phyloP scores from a whole-genome alignment of 2,329 filamentous ascomycete genomes.

The Fusarium torreyae region DNA sequence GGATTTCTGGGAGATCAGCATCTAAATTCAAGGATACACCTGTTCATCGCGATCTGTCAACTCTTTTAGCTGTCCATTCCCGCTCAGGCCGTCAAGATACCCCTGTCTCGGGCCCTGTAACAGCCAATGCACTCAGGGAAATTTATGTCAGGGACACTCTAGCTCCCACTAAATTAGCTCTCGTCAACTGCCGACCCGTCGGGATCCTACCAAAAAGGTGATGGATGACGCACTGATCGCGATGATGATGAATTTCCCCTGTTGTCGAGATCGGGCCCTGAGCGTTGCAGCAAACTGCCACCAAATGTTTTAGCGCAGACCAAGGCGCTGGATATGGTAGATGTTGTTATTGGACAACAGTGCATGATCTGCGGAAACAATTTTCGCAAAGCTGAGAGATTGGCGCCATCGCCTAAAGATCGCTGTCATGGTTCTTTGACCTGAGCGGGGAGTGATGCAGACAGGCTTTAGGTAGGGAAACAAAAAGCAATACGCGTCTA shows the following conservation, averaged over 20 bases:
- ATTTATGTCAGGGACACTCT: not conserved
- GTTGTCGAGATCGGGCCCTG: slow-evolving; percentile 21
- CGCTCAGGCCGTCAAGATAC: not conserved
- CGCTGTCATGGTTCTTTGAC: not conserved
- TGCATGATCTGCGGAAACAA: not conserved
- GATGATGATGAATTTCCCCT: slow-evolving; percentile 4
- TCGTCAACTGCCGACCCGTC: not conserved
- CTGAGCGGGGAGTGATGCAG: not conserved
- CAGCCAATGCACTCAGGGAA: not conserved
- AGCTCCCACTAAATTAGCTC: slow-evolving; percentile 6
- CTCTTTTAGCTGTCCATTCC: too few relatives aligned
- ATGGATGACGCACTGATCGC: slow-evolving; percentile 17
- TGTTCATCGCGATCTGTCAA: not conserved
- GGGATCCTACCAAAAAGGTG: not conserved
- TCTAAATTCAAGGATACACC: not conserved
- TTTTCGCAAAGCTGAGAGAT: not conserved
- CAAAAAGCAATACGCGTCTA: not conserved
- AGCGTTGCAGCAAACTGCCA: slow-evolving; percentile 3
- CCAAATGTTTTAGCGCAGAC: not conserved
- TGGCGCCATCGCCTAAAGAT: not conserved
- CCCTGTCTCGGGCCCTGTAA: not conserved
- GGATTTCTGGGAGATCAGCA: not conserved
- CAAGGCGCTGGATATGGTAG: not conserved
- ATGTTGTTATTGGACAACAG: not conserved
- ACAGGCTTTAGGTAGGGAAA: not conserved